Conservation (phyloP, 2,329 filamentous ascomycete genomes). For the Stachybotrys chlorohalonatus region DNA sequence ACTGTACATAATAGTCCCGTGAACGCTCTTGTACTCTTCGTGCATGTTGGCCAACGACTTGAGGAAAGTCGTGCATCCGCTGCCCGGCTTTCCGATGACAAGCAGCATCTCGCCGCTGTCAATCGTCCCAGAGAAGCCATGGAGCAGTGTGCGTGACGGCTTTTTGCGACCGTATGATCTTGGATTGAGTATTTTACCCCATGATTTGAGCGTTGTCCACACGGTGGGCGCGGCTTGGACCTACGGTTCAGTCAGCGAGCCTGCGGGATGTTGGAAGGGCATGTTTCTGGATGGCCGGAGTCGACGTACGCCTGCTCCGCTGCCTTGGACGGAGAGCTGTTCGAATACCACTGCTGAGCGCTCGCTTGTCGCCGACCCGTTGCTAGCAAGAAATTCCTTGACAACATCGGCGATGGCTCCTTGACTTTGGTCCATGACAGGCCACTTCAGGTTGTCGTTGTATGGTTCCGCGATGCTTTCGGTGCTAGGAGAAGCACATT, state of each 20-base stretch:
- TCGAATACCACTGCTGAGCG: neutral
- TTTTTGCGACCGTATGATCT: neutral
- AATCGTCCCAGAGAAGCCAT: conserved; percentile 23
- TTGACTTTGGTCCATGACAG: neutral
- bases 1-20: neutral
- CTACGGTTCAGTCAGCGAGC: neutral
- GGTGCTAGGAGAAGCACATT: neutral
- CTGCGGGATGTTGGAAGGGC: neutral
- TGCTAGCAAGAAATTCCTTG: neutral
- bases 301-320: neutral
- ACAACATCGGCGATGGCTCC: neutral
- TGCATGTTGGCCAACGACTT: conserved; percentile 5
- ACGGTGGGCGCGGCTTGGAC: neutral
- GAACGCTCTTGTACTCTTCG: conserved; percentile 2
- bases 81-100: conserved; percentile 52
- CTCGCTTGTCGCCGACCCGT: neutral
- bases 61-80: conserved; percentile 49
- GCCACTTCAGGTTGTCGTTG: neutral
- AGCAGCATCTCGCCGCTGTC: conserved; percentile 59
- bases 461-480: neutral
- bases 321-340: neutral
- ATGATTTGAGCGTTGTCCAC: neutral
- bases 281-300: neutral
- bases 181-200: neutral
- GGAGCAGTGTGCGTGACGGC: neutral